Base-by-base conservation (phyloP, 768 basidiomycete genomes). In the Hericium coralloides region DNA sequence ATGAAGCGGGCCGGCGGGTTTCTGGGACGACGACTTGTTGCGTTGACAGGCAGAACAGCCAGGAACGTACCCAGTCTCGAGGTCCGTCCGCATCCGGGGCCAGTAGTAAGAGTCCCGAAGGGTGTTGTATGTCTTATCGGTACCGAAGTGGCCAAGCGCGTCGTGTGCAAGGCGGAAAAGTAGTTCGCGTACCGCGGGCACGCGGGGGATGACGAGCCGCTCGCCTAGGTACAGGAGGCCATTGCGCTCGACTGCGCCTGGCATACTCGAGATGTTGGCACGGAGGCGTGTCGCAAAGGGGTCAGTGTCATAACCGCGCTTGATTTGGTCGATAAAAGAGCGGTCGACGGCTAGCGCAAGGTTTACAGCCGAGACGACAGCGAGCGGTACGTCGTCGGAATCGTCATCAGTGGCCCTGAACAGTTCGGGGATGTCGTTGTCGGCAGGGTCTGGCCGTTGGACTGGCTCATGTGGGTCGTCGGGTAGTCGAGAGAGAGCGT, bases 1-100 rank as follows among this genome's bases (percentile, higher is more conserved):
- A 39, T 56, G 59, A 3, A 74, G 55, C 0, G 71, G 68, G 2
- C 68, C 57, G 52, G 64, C 14, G 1, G 61, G 58, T 55, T 58
- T 17, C 49, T 69, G 49, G 0, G 62, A 49, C 38, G 61, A 64
- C 2, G 31, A 62, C 61, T 77, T 76, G 62, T 74, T 70, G 0
- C 65, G 49, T 59, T 26, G 68, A 64, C 53, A 75, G 8, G 15
- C 65, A 31, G 18, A 63, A 50, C 67, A 69, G 4, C 55, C 69
- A 60, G 66, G 57, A 0, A 72, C 68, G 8, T 73, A 71, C 20
- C 59, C 45, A 0, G 41, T 9, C 49, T 67, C 69, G 0, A 73
- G 57, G 45, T 68, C 38, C 0, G 22, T 58, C 57, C 12, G 63
- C 72, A 73, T 72, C 15, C 68, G 63, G 62, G 45, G 55, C 63